These are phyloP conservation scores for Saturnispora hagleri DNA, from an alignment of 805 yeast genomes.

Conservation along the genomic window DNA sequence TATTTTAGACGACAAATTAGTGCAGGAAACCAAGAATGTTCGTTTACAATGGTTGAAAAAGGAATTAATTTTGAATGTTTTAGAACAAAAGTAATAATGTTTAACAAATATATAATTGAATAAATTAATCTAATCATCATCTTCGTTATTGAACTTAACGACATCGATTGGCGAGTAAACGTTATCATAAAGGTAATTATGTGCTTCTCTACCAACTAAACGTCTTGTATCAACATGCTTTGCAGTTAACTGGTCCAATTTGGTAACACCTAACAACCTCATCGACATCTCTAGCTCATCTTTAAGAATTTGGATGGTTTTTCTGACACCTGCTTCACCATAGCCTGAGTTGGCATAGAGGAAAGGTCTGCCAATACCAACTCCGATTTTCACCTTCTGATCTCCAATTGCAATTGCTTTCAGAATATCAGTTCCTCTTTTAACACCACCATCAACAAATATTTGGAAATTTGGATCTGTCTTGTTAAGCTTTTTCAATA, in stretches of 20 bases:
- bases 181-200: constrained; percentile 24
- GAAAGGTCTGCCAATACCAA: constrained; percentile 62
- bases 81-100: constrained; percentile 3
- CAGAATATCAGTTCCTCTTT: constrained; percentile 57
- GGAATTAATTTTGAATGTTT: constrained; percentile 12
- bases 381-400: constrained; percentile 60
- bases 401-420: constrained; percentile 66
- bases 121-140: background rate
- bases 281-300: constrained; percentile 69
- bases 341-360: constrained; percentile 54
- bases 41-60: constrained; percentile 23
- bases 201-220: constrained; percentile 26
- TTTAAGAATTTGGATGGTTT: constrained; percentile 50
- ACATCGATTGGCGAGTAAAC: constrained; percentile 24
- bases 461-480: constrained; percentile 46
- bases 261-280: constrained; percentile 69
- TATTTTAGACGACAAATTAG: constrained; percentile 18
- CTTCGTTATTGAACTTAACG: constrained; percentile 25
- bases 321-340: constrained; percentile 57
- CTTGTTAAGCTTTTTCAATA: constrained; percentile 35
- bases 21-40: constrained; percentile 11
- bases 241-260: constrained; percentile 49
- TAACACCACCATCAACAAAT: constrained; percentile 60
- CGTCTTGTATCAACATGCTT: constrained; percentile 47
- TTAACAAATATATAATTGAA: background rate